These are phyloP conservation scores for Acanthamoeba pearcei DNA, from an alignment of 208 protist species.

Conservation along the genomic window DNA sequence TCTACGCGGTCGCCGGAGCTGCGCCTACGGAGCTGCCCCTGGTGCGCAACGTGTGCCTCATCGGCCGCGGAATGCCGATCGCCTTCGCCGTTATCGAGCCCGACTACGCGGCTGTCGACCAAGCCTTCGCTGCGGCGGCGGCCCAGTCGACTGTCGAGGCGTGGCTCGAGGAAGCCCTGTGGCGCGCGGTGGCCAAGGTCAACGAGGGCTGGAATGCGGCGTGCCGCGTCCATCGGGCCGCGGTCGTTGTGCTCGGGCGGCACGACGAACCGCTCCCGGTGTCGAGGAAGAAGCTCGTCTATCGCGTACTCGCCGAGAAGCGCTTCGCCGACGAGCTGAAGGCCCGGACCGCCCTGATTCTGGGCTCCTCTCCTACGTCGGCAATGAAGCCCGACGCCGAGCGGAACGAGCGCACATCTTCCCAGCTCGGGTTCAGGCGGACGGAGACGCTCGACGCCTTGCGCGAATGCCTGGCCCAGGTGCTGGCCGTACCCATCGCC, in stretches of 20 bases:
- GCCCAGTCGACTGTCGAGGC: background rate
- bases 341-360: background rate
- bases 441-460: background rate
- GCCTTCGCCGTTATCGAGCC: constrained; percentile 62
- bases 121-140: background rate
- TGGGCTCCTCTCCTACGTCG: background rate
- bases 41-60: background rate
- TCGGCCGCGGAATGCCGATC: constrained; percentile 48
- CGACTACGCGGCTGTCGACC: constrained; percentile 8
- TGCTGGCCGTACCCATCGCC: background rate
- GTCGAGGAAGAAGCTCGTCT: constrained; percentile 45
- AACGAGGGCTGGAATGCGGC: constrained; percentile 34
- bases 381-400: too few relatives aligned
- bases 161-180: constrained; percentile 11
- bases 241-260: constrained; percentile 16
- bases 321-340: constrained; percentile 37
- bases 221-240: constrained; percentile 11
- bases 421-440: background rate
- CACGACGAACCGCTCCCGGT: constrained; percentile 23
- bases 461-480: constrained; percentile 38
- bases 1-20: background rate
- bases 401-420: too few relatives aligned
- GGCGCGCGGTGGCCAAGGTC: constrained; percentile 4
- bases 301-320: constrained; percentile 58
- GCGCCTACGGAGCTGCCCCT: background rate